These are phyloP conservation scores for Crithidia sp. DNA, from an alignment of 208 protist species.

Conservation along the genomic window DNA sequence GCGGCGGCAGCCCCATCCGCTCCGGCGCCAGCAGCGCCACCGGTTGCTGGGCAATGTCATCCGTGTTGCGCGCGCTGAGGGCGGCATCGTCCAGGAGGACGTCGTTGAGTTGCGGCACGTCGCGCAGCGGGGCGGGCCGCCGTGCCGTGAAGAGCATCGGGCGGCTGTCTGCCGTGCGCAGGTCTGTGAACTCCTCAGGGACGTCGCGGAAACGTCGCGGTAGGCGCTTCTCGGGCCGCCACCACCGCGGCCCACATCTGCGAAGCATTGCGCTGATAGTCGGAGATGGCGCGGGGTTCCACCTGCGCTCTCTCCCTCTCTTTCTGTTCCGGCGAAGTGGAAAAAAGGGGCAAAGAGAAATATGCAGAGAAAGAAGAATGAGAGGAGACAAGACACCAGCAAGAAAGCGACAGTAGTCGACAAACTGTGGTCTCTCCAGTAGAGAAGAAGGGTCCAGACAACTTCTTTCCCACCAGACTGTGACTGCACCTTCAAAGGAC, in stretches of 20 bases:
- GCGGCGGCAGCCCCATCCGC: conserved; percentile 84
- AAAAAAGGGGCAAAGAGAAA: too few relatives aligned
- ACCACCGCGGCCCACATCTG: conserved; percentile 31
- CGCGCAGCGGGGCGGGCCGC: conserved; percentile 73
- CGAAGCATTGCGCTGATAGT: conserved; percentile 22
- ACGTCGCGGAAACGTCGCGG: conserved; percentile 80
- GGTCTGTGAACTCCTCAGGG: conserved; percentile 85
- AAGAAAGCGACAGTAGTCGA: not conserved
- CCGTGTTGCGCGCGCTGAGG: conserved; percentile 26
- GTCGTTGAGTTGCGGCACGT: conserved; percentile 52
- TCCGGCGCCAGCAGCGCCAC: conserved; percentile 71
- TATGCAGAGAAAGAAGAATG: too few relatives aligned
- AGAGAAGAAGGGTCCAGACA: too few relatives aligned
- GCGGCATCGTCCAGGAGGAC: conserved; percentile 61
- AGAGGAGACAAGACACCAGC: not conserved
- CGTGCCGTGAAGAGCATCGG: conserved; percentile 83
- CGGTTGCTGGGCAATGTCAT: conserved; percentile 47
- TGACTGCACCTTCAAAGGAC: too few relatives aligned
- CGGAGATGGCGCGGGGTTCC: not conserved
- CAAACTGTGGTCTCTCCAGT: too few relatives aligned
- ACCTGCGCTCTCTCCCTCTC: too few relatives aligned
- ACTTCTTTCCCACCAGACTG: too few relatives aligned
- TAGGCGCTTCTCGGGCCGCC: conserved; percentile 71
- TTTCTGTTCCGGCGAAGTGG: too few relatives aligned
- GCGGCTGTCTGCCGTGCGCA: conserved; percentile 60